Evolutionary conservation across 306 rosid genomes (phyloP).

Genomic region (Sophora flavescens): DNA sequence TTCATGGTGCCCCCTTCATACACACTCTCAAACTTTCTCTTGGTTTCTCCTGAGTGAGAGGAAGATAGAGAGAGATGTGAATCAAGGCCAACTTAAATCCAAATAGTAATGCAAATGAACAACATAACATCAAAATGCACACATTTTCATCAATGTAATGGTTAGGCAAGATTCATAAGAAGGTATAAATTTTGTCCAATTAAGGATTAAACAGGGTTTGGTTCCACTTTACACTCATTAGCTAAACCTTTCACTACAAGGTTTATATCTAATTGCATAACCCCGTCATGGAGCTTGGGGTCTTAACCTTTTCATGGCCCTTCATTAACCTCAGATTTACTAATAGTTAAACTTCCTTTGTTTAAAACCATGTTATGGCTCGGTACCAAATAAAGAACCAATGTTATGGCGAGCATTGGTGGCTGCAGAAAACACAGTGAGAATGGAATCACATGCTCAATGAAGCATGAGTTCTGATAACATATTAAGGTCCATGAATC

Average conservation of each 20-base stretch:
- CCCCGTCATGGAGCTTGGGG: constrained; percentile 29
- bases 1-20: constrained; percentile 84
- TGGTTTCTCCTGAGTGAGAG: constrained; percentile 79
- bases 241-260: constrained; percentile 32
- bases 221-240: constrained; percentile 7
- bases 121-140: constrained; percentile 35
- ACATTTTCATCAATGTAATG: constrained; percentile 24
- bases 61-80: constrained; percentile 26
- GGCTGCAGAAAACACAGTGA: constrained; percentile 41
- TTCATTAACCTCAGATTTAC: constrained; percentile 38
- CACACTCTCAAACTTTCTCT: constrained; percentile 95
- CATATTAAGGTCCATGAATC: constrained; percentile 34
- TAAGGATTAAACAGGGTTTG: constrained; percentile 11
- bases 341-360: constrained; percentile 38
- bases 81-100: constrained; percentile 38
- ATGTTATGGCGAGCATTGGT: constrained; percentile 37
- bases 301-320: constrained; percentile 38
- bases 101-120: constrained; percentile 24
- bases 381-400: constrained; percentile 4
- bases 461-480: constrained; percentile 41
- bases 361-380: constrained; percentile 40
- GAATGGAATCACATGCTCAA: constrained; percentile 39
- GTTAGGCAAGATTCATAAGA: constrained; percentile 27
- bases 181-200: background rate
- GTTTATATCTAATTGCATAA: constrained; percentile 36